phyloP scores from a whole-genome alignment of 768 basidiomycete genomes.

The Aureoboletus auriporus region DNA sequence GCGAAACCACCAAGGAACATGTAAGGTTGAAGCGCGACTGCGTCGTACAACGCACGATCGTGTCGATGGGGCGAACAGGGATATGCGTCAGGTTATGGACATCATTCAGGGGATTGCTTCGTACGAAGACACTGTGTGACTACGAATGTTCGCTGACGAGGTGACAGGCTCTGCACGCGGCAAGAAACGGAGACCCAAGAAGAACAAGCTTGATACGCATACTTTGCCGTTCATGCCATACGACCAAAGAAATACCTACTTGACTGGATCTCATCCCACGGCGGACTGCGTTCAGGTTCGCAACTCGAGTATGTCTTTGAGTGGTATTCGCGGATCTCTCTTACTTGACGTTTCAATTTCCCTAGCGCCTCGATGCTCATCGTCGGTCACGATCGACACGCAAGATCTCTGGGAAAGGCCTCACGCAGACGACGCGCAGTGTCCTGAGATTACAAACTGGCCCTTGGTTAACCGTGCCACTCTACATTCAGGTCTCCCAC shows the following conservation, averaged over 20 bases:
- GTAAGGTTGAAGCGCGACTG: constrained; percentile 1
- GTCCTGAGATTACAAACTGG: constrained; percentile 38
- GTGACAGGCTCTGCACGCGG: too few relatives aligned
- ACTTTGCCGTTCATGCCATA: constrained; percentile 17
- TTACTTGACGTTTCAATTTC: background rate
- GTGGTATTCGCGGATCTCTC: background rate
- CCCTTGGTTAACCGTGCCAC: constrained; percentile 44
- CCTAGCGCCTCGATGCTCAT: constrained; percentile 21
- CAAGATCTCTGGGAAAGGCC: constrained; percentile 34
- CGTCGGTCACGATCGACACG: constrained; percentile 25
- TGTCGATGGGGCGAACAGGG: background rate
- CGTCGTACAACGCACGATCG: background rate
- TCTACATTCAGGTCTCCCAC: constrained; percentile 41
- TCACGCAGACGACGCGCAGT: constrained; percentile 16
- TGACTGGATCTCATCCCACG: constrained; percentile 41
- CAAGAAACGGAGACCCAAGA: background rate
- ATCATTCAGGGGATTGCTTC: constrained; percentile 2
- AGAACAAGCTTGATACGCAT: background rate
- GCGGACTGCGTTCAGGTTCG: constrained; percentile 36
- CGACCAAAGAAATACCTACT: constrained; percentile 49
- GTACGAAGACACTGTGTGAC: background rate
- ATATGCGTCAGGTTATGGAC: constrained; percentile 3
- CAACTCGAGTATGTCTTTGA: constrained; percentile 40
- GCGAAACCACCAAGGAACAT: constrained; percentile 4
- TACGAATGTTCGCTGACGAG: too few relatives aligned